Evolutionary conservation across 2,329 filamentous ascomycete genomes (phyloP), one percentile per base, ranked within the genome.

Genomic region (Arthrobotrys entomopaga): DNA sequence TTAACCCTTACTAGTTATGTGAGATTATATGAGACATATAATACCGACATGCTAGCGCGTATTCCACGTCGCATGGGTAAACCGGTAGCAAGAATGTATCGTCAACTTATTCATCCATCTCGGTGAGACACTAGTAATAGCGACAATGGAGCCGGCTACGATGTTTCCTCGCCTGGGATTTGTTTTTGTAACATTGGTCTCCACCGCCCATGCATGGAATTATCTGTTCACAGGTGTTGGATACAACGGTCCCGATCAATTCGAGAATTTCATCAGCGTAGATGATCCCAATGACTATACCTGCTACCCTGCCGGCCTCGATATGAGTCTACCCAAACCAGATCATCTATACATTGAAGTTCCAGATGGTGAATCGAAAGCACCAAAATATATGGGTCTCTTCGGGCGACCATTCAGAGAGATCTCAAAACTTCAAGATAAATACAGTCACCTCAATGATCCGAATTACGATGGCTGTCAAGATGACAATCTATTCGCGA

Each of bases 301-400:
- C 53, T 59, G 56, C 15, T 59, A 59, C 20, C 20, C 43, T 11
- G 56, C 56, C 3, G 56, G 56, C 19, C 43, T 59, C 22, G 56
- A 59, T 16, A 13, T 59, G 10, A 20, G 11, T 10, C 11, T 15
- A 7, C 5, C 38, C 4, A 10, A 22, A 40, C 40, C 56, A n/a
- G 42, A 59, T n/a, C 38, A 48, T n/a, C 1, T 59, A 10, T 59
- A 20, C 38, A 19, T 59, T 38, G 40, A 59, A 48, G 19, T 22
- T 6, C 56, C 56, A 2, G 5, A 15, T 7, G 20, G 22, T 20
- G 5, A 59, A 59, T 40, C 38, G 10, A 38, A 19, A 13, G 42
- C 56, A 3, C 56, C 56, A 1, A 46, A 48, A 26, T 59, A 46
- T 19, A 13, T 59, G 22, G 56, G 40, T 5, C 16, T 59, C 38